Conservation (phyloP, 306 rosid genomes). For the Bauhinia variegata region DNA sequence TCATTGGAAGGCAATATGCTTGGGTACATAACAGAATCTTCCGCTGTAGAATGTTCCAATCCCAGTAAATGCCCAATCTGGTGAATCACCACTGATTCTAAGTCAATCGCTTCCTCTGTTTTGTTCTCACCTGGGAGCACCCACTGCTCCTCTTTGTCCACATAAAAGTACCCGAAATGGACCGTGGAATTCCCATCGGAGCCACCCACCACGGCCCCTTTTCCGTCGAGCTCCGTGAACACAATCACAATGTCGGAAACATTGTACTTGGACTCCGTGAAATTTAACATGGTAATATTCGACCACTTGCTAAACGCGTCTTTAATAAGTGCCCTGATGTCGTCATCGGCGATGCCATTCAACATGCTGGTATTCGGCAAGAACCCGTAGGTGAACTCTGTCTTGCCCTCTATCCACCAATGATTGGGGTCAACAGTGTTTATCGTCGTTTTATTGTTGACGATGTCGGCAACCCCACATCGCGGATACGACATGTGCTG, state of each 20-base stretch:
- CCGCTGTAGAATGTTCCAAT: not conserved
- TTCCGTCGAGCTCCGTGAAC: not conserved
- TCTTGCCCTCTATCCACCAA: not conserved
- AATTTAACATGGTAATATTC: not conserved
- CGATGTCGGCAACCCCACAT: not conserved
- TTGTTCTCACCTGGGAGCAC: not conserved
- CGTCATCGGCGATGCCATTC: not conserved
- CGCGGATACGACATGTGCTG: not conserved
- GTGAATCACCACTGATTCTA: slow-evolving; percentile 29
- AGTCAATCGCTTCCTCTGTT: not conserved
- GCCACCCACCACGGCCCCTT: not conserved
- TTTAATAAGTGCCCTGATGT: not conserved
- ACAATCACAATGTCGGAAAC: not conserved
- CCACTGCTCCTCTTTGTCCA: not conserved
- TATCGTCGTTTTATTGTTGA: not conserved
- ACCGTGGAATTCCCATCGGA: not conserved
- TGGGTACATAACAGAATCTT: not conserved
- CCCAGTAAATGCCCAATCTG: not conserved
- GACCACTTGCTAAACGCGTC: not conserved
- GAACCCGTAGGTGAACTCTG: not conserved
- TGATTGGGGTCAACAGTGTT: not conserved
- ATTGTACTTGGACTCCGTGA: not conserved
- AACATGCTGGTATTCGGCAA: not conserved
- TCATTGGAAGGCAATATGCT: not conserved
- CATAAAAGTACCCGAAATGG: not conserved